Base-by-base conservation (phyloP, 2,329 filamentous ascomycete species). In the Remersonia thermophila region DNA sequence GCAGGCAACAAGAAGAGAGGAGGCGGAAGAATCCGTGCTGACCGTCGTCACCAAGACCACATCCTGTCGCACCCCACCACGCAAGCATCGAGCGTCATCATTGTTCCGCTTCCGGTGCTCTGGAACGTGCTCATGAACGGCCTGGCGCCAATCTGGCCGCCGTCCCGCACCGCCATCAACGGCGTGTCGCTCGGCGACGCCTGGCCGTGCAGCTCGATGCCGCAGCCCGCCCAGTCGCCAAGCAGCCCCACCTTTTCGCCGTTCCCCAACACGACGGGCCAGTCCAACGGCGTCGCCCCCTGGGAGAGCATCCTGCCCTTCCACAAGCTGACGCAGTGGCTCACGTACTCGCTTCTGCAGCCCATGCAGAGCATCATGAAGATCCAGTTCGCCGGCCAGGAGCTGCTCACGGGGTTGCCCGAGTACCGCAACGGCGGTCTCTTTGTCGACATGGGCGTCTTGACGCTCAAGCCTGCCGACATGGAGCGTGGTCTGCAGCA, bases 291-390 rank as follows among this genome's bases (percentile, higher is more conserved):
- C 43, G 71, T 71, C 6, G 66, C 77, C 46, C 69, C 76, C 1
- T 85, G 81, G 80, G 82, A 89, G 55, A 79, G 70, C 47, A 89
- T 93, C 50, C 74, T 84, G 10, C 57, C 57, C 2, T 59, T 60
- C 86, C 87, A 95, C 65, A 94, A 93, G 60, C 71, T 93, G 26
- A 93, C 86, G 0, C 86, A 94, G 56, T 94, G 87, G 80, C 66
- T 84, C 5, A 71, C 71, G 2, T 84, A 84, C 55, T 83, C 78
- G 0, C 61, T 84, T 7, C 82, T 80, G 60, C 77, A 82, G 3
- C 71, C 72, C 0, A 74, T 77, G 47, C 61, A 66, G 32, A 62
- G 63, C 2, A 53, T 75, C 1, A 56, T 77, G 8, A 61, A 61
- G 1, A 60, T 67, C 11, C 56, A 64, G 10, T 73, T 72, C 56